These are phyloP conservation scores for Pseudognaphalium luteoalbum DNA, from an alignment of 129 eudicot species.

Conservation along the genomic window DNA sequence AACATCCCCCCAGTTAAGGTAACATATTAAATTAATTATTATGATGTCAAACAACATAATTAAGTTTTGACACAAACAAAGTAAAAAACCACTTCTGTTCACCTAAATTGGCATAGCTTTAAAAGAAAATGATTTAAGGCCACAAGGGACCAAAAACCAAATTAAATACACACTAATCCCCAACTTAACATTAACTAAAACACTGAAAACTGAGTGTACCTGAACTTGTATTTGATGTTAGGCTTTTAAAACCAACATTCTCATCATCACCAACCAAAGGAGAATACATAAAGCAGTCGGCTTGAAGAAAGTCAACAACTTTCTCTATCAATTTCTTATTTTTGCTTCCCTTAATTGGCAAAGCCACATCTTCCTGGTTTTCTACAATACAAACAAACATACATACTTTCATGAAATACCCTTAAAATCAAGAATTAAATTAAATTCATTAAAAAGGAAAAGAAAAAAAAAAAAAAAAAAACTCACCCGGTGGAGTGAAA, in stretches of 20 bases:
- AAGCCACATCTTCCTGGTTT: slow-evolving; percentile 26
- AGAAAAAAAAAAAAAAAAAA: background rate
- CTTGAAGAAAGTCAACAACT: slow-evolving; percentile 29
- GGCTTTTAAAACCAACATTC: slow-evolving; percentile 17
- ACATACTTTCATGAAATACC: background rate
- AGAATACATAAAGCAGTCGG: slow-evolving; percentile 33
- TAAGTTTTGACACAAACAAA: background rate
- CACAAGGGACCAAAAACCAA: background rate
- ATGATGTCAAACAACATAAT: background rate
- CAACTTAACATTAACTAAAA: background rate
- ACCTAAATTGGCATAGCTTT: background rate
- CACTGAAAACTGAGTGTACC: slow-evolving; percentile 9
- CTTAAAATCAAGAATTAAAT: background rate
- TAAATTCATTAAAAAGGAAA: no score
- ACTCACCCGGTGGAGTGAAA: slow-evolving; percentile 16
- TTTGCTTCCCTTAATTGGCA: slow-evolving; percentile 13
- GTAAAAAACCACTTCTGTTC: background rate
- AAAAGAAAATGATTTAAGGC: background rate
- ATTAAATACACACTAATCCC: background rate
- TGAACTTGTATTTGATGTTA: slow-evolving; percentile 8
- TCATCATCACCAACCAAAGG: slow-evolving; percentile 27
- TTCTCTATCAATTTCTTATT: slow-evolving; percentile 24
- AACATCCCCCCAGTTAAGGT: background rate
- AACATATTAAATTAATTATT: background rate
- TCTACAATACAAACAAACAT: slow-evolving; percentile 23